Base-by-base conservation (phyloP, 306 rosid species). In the Castanopsis chinensis region DNA sequence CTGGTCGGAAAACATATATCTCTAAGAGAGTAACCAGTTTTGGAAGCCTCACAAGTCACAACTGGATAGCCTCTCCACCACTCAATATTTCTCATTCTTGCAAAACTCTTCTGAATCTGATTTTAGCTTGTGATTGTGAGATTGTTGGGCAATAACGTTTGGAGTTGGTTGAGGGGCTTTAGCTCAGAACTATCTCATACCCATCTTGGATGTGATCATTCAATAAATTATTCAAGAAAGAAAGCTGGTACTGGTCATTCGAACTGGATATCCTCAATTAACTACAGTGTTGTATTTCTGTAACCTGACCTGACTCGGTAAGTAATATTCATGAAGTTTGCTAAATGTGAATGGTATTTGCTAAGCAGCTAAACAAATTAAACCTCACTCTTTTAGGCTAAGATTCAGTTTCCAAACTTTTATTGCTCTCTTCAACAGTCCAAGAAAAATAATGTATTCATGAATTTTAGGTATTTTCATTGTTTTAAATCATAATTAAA, bases 141-240 rank as follows among this genome's bases (percentile, higher is more conserved):
- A 87, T 43, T 94, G 97, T 18, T 84, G 90, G 65, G 96, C 83
- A 35, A 94, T 94, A 25, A 91, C 69, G 67, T 88, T 88, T 8
- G 91, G 94, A 1, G 97, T 94, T 30, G 32, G 32, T 30, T 18
- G 97, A 90, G 54, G 94, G 86, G 79, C 89, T 84, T 74, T 88
- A 90, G 33, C 91, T 91, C 33, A 92, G 88, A 72, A 86, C 78
- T 76, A 94, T 71, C 6, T 93, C 98, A 5, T 94, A 94, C 0
- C 96, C 96, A 20, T 94, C 98, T 76, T 74, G 25, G 77, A 94
- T 91, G 82, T 92, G 98, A 28, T 80, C 77, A n/a, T 79, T 74
- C 0, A 94, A 91, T 97, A 94, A 94, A 21, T 92, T 87, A 83
- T 89, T 92, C 88, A 87, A 33, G 87, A 94, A 94, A 11, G 88